These are phyloP conservation scores for Ogataea hybrid DNA, from an alignment of 1,139 yeast genomes.

Conservation along the genomic window DNA sequence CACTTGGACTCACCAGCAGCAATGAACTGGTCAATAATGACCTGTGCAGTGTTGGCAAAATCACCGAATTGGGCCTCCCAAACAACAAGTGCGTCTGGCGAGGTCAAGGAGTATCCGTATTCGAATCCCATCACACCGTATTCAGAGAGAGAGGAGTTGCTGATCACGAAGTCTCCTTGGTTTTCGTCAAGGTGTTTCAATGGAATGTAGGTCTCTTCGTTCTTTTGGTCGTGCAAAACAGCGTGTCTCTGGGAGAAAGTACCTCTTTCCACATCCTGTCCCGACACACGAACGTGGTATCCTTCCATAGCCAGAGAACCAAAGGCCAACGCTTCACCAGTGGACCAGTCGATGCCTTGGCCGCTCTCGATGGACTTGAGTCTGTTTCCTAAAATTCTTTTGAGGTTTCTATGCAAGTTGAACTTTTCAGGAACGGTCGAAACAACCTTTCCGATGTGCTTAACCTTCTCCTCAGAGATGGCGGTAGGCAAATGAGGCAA, in stretches of 20 bases:
- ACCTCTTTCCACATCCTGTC: constrained; percentile 99
- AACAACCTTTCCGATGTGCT: constrained; percentile 73
- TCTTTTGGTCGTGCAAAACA: constrained; percentile 92
- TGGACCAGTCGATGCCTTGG: constrained; percentile 97
- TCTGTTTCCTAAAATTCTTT: constrained; percentile 88
- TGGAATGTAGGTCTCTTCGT: constrained; percentile 82
- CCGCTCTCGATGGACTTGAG: constrained; percentile 86
- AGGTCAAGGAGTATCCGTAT: constrained; percentile 96
- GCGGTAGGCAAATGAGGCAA: constrained; percentile 97
- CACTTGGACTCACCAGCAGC: constrained; percentile 99
- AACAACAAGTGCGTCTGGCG: constrained; percentile 94
- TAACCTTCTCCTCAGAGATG: constrained; percentile 60
- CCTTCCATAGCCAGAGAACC: constrained; percentile 94
- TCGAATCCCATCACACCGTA: constrained; percentile 99
- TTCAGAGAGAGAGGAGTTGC: constrained; percentile 97
- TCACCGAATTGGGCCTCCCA: constrained; percentile 99
- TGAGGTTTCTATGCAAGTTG: constrained; percentile 90
- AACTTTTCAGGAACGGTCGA: constrained; percentile 88
- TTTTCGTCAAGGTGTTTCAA: constrained; percentile 72
- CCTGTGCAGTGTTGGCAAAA: constrained; percentile 99
- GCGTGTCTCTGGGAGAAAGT: constrained; percentile 99
- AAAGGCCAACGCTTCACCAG: constrained; percentile 98
- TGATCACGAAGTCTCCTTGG: constrained; percentile 85
- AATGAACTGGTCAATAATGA: constrained; percentile 92
- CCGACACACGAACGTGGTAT: constrained; percentile 94